Evolutionary conservation across 2,329 filamentous ascomycete species (phyloP).

Genomic region (Hymenoscyphus salicellus): DNA sequence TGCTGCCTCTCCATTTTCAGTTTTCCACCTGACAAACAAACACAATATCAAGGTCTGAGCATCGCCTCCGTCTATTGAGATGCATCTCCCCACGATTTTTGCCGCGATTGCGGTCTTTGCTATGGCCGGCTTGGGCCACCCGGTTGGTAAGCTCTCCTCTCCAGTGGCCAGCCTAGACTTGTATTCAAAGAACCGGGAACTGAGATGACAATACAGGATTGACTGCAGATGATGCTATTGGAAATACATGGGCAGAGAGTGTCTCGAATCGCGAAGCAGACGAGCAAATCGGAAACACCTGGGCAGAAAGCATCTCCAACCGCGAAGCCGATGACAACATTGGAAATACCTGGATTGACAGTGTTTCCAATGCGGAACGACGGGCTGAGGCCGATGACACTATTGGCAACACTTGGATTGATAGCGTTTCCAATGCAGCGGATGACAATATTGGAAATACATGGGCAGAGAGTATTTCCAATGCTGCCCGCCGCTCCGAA

Average conservation of each 20-base stretch:
- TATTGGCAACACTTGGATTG: neutral
- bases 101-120: neutral
- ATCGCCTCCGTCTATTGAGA: neutral
- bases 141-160: neutral
- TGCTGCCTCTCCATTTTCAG: no score
- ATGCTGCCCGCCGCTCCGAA: neutral
- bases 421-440: neutral
- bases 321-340: neutral
- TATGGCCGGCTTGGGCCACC: neutral
- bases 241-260: neutral
- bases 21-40: no score
- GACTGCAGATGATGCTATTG: neutral
- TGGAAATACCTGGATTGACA: neutral
- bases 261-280: neutral
- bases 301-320: neutral
- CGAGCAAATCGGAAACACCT: neutral
- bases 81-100: neutral
- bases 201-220: neutral
- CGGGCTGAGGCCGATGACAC: neutral
- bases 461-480: neutral
- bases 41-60: neutral
- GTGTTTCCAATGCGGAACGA: neutral
- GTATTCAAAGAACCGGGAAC: no score
- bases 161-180: neutral
- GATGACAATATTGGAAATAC: neutral